Percentiles rank a stretch among this genome's conserved stretches.
phyloP scores from a whole-genome alignment of 2,329 filamentous ascomycete genomes.

The Pseudogymnoascus sp. region DNA sequence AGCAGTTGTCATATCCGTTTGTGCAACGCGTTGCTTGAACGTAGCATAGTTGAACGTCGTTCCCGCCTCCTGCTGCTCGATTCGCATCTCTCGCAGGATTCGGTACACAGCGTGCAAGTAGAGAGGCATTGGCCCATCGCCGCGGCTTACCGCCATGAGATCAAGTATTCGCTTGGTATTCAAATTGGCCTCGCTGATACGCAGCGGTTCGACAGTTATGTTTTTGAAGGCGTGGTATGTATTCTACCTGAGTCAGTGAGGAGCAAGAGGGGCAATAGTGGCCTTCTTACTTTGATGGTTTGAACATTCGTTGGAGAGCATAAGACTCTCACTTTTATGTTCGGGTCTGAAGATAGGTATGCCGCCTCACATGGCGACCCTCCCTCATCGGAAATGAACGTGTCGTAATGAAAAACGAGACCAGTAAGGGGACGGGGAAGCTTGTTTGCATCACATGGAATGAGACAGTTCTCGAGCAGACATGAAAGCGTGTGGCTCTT shows the following conservation, averaged over 20 bases:
- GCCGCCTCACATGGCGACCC: conserved; percentile 44
- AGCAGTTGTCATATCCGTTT: conserved; percentile 33
- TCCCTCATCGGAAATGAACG: conserved; percentile 31
- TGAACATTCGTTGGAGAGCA: conserved; percentile 41
- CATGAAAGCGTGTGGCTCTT: conserved; percentile 53
- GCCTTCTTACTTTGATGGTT: conserved; percentile 28
- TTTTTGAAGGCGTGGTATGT: conserved; percentile 33
- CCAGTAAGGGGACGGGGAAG: conserved; percentile 41
- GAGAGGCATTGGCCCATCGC: conserved; percentile 34
- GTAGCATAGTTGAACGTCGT: conserved; percentile 36
- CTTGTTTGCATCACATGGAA: conserved; percentile 31
- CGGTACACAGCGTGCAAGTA: conserved; percentile 42
- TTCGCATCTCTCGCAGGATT: conserved; percentile 43
- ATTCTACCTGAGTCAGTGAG: conserved; percentile 8
- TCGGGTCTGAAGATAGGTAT: conserved; percentile 37
- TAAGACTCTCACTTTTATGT: conserved; percentile 41
- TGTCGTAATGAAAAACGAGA: conserved; percentile 49
- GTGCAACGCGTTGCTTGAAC: conserved; percentile 32
- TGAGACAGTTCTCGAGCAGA: conserved; percentile 42
- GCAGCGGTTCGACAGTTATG: conserved; percentile 36
- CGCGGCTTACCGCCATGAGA: conserved; percentile 42
- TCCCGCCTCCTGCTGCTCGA: conserved; percentile 26
- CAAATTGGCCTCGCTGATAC: conserved; percentile 39
- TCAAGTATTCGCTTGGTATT: conserved; percentile 44
- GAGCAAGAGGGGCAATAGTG: not conserved